A percentile compares a stretch with the other conserved stretches of the same genome.
Conservation (phyloP, 2,329 filamentous ascomycete species). For the Stagonosporopsis rhizophila region DNA sequence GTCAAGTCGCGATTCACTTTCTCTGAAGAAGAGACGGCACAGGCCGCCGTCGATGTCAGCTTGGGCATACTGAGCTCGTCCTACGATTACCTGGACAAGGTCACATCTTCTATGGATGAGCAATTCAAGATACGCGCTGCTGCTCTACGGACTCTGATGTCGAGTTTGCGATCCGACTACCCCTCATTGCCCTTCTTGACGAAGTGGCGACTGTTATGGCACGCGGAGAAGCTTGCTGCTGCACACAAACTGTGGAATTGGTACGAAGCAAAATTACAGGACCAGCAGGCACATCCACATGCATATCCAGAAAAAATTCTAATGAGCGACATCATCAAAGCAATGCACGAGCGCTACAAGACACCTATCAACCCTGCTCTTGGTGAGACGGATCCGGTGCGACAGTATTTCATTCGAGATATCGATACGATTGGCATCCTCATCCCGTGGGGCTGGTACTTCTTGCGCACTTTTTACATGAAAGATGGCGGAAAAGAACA, state of each 20-base stretch:
- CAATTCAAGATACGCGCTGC: slow-evolving; percentile 77
- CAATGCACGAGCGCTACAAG: slow-evolving; percentile 78
- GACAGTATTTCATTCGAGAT: slow-evolving; percentile 79
- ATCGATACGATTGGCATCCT: slow-evolving; percentile 75
- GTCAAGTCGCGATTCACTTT: slow-evolving; percentile 72
- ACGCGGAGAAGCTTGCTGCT: slow-evolving; percentile 88
- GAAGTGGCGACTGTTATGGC: slow-evolving; percentile 83
- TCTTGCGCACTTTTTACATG: slow-evolving; percentile 77
- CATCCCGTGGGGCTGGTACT: slow-evolving; percentile 71
- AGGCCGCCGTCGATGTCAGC: slow-evolving; percentile 80
- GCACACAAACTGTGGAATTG: slow-evolving; percentile 80
- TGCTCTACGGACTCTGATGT: slow-evolving; percentile 77
- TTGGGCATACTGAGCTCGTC: slow-evolving; percentile 80
- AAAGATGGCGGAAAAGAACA: slow-evolving; percentile 69
- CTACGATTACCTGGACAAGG: slow-evolving; percentile 74
- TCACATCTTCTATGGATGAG: slow-evolving; percentile 78
- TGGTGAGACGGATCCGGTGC: slow-evolving; percentile 78
- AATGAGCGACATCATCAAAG: slow-evolving; percentile 75
- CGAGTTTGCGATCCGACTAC: slow-evolving; percentile 71
- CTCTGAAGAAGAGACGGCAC: slow-evolving; percentile 71
- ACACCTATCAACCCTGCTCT: slow-evolving; percentile 68
- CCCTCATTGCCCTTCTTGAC: slow-evolving; percentile 69
- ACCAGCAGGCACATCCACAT: slow-evolving; percentile 70
- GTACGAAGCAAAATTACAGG: slow-evolving; percentile 74
- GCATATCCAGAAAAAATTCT: slow-evolving; percentile 70